These are phyloP conservation scores for Nakazawaea wyomingensis DNA, from an alignment of 805 yeast species.

Conservation along the genomic window DNA sequence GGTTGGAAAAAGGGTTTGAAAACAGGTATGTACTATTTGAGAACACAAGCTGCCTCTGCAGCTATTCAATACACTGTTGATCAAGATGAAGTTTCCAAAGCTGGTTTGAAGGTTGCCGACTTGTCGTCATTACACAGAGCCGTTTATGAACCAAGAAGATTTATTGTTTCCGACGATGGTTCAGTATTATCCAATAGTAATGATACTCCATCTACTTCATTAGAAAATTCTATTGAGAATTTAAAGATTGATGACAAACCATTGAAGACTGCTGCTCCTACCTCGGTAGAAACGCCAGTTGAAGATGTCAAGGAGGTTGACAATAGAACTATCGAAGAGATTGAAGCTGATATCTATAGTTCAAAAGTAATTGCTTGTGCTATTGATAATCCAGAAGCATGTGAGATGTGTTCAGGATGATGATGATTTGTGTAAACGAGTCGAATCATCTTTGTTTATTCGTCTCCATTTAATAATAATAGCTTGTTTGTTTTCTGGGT, in stretches of 20 bases:
- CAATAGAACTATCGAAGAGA: conserved; percentile 27
- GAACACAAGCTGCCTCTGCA: conserved; percentile 96
- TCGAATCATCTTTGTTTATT: no score
- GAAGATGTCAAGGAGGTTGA: conserved; percentile 17
- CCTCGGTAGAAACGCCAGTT: conserved; percentile 13
- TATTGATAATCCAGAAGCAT: conserved; percentile 92
- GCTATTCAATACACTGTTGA: conserved; percentile 90
- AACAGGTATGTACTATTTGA: conserved; percentile 97
- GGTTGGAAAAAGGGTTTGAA: conserved; percentile 98
- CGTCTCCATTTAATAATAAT: conserved; percentile 3
- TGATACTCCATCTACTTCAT: conserved; percentile 26
- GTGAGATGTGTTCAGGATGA: conserved; percentile 98
- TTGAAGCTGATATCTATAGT: conserved; percentile 80
- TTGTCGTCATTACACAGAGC: conserved; percentile 33
- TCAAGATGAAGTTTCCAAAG: conserved; percentile 34
- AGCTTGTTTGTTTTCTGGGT: conserved; percentile 1
- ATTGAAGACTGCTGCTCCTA: background rate
- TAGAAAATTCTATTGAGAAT: conserved; percentile 43
- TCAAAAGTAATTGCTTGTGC: conserved; percentile 96
- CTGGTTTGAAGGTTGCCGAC: conserved; percentile 15
- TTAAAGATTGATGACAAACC: conserved; percentile 29
- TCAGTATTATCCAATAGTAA: conserved; percentile 25
- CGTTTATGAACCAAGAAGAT: conserved; percentile 19
- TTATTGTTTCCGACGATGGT: conserved; percentile 19
- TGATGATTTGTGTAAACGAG: no score